Percentiles rank a stretch among this genome's conserved stretches.
phyloP scores from a whole-genome alignment of 1,284 basidiomycete species.

The Meira miltonrushii region DNA sequence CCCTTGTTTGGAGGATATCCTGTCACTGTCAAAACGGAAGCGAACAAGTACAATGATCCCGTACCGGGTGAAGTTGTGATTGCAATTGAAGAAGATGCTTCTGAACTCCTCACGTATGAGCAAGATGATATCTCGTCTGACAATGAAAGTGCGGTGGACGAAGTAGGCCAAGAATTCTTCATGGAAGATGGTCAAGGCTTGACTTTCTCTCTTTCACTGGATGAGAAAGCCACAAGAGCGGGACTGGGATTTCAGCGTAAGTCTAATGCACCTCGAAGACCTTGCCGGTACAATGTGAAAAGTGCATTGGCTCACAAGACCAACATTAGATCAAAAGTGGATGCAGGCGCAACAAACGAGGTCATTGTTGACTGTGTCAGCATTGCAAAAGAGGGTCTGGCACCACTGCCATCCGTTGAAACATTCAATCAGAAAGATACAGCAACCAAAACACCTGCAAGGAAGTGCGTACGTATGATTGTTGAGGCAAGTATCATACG shows the following conservation, averaged over 20 bases:
- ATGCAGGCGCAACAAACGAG: too few relatives aligned
- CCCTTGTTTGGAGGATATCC: not conserved
- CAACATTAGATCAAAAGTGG: too few relatives aligned
- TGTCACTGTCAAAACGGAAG: not conserved
- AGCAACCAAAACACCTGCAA: too few relatives aligned
- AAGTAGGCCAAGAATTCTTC: not conserved
- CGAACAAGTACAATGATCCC: not conserved
- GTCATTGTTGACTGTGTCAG: too few relatives aligned
- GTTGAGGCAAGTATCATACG: too few relatives aligned
- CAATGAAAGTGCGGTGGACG: not conserved
- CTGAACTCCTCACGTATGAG: not conserved
- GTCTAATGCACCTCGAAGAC: not conserved
- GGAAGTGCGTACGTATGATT: too few relatives aligned
- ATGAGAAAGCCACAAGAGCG: not conserved
- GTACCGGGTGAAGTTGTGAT: not conserved
- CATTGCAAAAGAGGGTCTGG: too few relatives aligned
- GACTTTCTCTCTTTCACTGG: constrained; percentile 5
- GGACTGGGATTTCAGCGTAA: not conserved
- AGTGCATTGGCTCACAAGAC: too few relatives aligned
- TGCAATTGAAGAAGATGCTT: not conserved
- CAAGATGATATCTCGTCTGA: not conserved
- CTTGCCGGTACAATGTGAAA: not conserved
- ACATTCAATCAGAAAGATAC: too few relatives aligned
- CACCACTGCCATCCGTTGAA: too few relatives aligned
- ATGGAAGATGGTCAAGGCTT: not conserved